These are phyloP conservation scores for Nakaseomyces delphensis DNA, from an alignment of 1,139 yeast genomes.

Conservation along the genomic window DNA sequence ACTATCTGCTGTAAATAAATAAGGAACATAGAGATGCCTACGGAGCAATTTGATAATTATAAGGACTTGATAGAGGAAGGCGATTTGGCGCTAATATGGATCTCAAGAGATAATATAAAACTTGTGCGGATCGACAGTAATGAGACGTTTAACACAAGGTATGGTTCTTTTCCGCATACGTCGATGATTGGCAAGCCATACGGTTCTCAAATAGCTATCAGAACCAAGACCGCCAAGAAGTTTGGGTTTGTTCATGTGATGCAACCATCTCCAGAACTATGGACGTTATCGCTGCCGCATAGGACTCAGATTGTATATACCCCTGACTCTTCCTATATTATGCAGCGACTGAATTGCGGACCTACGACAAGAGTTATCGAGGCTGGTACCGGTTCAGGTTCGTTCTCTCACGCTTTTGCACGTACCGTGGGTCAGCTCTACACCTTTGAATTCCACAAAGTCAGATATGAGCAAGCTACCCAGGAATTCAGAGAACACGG, in stretches of 20 bases:
- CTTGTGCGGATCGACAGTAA: slow-evolving; percentile 59
- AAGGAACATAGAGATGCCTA: too few species aligned
- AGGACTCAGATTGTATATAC: slow-evolving; percentile 97
- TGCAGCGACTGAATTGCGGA: slow-evolving; percentile 66
- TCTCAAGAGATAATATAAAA: slow-evolving; percentile 70
- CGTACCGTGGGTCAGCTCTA: slow-evolving; percentile 73
- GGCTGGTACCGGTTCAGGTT: slow-evolving; percentile 97
- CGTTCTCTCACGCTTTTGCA: slow-evolving; percentile 88
- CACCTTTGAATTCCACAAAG: slow-evolving; percentile 87
- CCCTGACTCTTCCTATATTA: slow-evolving; percentile 86
- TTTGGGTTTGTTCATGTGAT: slow-evolving; percentile 81
- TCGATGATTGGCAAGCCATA: slow-evolving; percentile 72
- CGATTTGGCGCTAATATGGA: slow-evolving; percentile 77
- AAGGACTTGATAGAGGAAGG: slow-evolving; percentile 57
- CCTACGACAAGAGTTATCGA: slow-evolving; percentile 80
- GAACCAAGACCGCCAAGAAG: slow-evolving; percentile 46
- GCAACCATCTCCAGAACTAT: slow-evolving; percentile 89
- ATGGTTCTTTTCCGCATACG: slow-evolving; percentile 78
- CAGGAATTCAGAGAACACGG: slow-evolving; percentile 70
- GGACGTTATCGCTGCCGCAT: slow-evolving; percentile 93
- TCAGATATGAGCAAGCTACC: slow-evolving; percentile 70
- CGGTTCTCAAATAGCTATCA: slow-evolving; percentile 75
- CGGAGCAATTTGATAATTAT: slow-evolving; percentile 14
- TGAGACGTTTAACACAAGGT: slow-evolving; percentile 67
- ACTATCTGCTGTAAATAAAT: too few species aligned